These are phyloP conservation scores for Tetraselmis striata DNA, from an alignment of 139 green algal genomes.

Conservation along the genomic window DNA sequence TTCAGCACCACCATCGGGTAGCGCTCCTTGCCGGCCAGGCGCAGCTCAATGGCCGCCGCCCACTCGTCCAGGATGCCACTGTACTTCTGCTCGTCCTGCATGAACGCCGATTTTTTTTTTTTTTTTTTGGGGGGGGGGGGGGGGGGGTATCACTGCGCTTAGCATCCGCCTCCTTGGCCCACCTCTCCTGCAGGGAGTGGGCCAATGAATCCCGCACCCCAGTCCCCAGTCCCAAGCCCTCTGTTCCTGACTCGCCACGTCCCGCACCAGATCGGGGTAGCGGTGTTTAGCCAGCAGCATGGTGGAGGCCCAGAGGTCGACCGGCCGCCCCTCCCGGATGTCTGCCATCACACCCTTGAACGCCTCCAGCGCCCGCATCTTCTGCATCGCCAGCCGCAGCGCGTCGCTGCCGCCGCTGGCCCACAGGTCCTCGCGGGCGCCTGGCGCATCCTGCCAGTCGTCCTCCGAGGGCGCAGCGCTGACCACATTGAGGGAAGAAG, in stretches of 20 bases:
- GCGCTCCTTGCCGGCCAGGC: neutral
- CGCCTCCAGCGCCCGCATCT: neutral
- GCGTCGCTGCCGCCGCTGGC: neutral
- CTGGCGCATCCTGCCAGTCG: neutral
- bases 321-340: neutral
- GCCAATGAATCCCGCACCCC: too few relatives aligned
- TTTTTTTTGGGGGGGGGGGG: too few relatives aligned
- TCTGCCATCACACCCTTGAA: neutral
- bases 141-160: too few relatives aligned
- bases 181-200: too few relatives aligned
- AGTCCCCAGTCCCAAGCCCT: too few relatives aligned
- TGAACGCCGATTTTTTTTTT: too few relatives aligned
- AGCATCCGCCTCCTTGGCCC: too few relatives aligned
- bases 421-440: neutral
- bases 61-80: neutral
- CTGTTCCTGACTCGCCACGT: too few relatives aligned
- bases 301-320: neutral
- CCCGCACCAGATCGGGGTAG: neutral
- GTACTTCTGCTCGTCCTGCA: neutral
- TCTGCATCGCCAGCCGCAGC: neutral
- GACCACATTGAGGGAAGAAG: too few relatives aligned
- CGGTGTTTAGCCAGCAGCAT: neutral
- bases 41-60: neutral
- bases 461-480: too few relatives aligned
- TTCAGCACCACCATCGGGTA: conserved; percentile 23